Evolutionary conservation across 140 eudicot genomes (phyloP).

Genomic region (Ambrosia hybrid): DNA sequence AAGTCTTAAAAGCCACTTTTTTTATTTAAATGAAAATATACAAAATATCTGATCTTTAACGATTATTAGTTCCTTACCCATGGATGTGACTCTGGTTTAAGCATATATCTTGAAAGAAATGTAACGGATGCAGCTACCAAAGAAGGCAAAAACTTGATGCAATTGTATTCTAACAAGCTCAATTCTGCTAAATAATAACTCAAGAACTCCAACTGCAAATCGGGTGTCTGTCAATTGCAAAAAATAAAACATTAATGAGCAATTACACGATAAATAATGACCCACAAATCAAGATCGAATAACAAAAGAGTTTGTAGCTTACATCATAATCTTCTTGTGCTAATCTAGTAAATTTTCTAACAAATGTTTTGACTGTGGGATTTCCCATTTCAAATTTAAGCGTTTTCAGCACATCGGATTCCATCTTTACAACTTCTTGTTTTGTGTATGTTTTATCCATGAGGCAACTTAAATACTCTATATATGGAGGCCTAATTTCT

Average conservation of each 20-base stretch:
- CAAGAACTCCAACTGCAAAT: conserved; percentile 46
- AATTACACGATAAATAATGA: neutral
- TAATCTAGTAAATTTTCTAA: conserved; percentile 32
- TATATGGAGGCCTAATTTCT: conserved; percentile 54
- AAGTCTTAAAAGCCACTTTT: neutral
- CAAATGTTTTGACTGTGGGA: conserved; percentile 50
- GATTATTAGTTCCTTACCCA: conserved; percentile 23
- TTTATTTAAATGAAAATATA: neutral
- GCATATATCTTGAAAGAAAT: conserved; percentile 48
- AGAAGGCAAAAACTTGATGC: conserved; percentile 56
- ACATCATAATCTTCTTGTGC: conserved; percentile 50
- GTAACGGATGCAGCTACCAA: conserved; percentile 54
- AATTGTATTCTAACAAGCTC: conserved; percentile 49
- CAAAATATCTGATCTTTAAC: neutral
- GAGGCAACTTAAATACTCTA: conserved; percentile 46
- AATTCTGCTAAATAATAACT: conserved; percentile 50
- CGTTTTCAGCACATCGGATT: conserved; percentile 49
- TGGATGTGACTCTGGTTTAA: conserved; percentile 43
- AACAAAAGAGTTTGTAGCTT: neutral
- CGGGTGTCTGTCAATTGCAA: conserved; percentile 25
- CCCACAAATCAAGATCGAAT: neutral
- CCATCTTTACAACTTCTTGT: conserved; percentile 59
- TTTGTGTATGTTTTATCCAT: conserved; percentile 46
- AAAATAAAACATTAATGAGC: neutral
- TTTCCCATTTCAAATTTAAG: conserved; percentile 61